Base-by-base conservation (phyloP, 2,329 filamentous ascomycete species). In the Neonectria magnoliae region DNA sequence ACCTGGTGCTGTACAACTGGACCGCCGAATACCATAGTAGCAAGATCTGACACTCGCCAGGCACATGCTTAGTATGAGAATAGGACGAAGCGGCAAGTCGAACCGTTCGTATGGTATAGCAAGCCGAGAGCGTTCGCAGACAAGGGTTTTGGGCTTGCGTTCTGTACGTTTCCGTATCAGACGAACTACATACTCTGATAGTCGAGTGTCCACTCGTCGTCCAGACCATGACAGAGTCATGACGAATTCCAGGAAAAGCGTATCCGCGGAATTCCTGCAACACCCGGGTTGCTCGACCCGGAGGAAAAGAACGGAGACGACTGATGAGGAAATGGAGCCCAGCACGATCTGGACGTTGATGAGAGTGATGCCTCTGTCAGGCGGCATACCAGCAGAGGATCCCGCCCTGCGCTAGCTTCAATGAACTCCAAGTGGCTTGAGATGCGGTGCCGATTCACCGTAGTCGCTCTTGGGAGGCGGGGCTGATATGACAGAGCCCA, bases 401-500 rank as follows among this genome's bases (percentile, higher is more conserved):
- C 44, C 25, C 36, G 44, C 38, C 48, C 45, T 48, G 51, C 63
- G 44, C 60, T 63, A 55, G 63, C 51, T 36, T 58, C 22, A 41
- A 54, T 41, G 14, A 48, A 54, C 52, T 51, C 45, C 27, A 20
- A 45, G 45, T 65, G 57, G 50, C 62, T 67, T 52, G 57, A 18
- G 41, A 27, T 60, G 41, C 18, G 27, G 44, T 29, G 48, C 25
- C 38, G 47, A 44, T 54, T 60, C 41, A 36, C 20, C 38, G 38
- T 42, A 42, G 38, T 53, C 38, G 50, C 29, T 54, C 48, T 54
- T 20, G 41, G 41, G 57, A 18, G 53, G 57, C 25, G 50, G 57
- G 29, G 41, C 33, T 38, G 18, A 38, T 50, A 41, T 47, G 57
- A 60, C 20, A 47, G 36, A 41, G 20, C 16, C 29, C 4, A 22